Percentiles rank a stretch among this genome's conserved stretches.
These are phyloP conservation scores for Aureobasidium namibiae DNA, from an alignment of 2,329 filamentous ascomycete genomes.

Conservation along the genomic window DNA sequence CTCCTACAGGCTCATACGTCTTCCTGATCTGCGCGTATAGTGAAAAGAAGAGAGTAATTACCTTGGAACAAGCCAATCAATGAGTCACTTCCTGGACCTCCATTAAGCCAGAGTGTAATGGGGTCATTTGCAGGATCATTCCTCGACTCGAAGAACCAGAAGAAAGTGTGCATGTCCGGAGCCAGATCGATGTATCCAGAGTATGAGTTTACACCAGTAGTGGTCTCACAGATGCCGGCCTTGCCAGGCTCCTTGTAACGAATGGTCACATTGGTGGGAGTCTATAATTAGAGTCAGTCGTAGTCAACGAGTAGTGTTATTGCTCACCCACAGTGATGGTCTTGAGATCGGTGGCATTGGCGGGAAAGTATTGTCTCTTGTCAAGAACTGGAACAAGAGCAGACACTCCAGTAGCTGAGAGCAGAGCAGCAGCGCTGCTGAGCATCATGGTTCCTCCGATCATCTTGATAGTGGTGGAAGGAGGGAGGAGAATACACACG, in stretches of 20 bases:
- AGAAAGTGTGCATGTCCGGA: constrained; percentile 40
- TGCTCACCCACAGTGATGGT: constrained; percentile 25
- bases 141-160: constrained; percentile 56
- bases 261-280: constrained; percentile 37
- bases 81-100: constrained; percentile 48
- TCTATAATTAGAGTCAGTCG: neutral
- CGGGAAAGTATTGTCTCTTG: constrained; percentile 22
- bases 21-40: neutral
- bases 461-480: neutral
- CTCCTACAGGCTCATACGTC: too few relatives aligned
- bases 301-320: neutral
- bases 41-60: neutral
- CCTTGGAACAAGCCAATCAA: constrained; percentile 49
- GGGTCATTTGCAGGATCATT: constrained; percentile 49
- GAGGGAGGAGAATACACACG: neutral
- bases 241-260: constrained; percentile 45
- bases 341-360: constrained; percentile 35
- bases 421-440: neutral
- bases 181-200: constrained; percentile 31
- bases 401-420: neutral
- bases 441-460: neutral
- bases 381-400: constrained; percentile 3
- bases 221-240: constrained; percentile 43
- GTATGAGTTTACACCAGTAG: constrained; percentile 44
- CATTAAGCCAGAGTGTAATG: constrained; percentile 52